A percentile compares a stretch with the other conserved stretches of the same genome.
Conservation (phyloP, 345 rosid genomes). For the Zanthoxylum bungeanum region DNA sequence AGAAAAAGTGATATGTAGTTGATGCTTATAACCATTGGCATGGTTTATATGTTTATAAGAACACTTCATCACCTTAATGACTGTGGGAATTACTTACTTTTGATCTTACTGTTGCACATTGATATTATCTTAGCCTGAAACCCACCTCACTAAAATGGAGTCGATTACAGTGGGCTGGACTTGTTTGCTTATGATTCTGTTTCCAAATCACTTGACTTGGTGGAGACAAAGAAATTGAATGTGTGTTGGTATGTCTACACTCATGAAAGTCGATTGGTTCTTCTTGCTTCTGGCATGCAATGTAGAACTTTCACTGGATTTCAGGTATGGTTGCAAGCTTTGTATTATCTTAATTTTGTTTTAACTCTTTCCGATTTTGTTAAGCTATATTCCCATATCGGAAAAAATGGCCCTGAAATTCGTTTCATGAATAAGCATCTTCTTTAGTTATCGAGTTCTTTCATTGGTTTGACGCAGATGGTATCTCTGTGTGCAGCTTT, state of each 20-base stretch:
- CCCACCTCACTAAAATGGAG: constrained; percentile 14
- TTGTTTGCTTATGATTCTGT: constrained; percentile 62
- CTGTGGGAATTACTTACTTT: background rate
- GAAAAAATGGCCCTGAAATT: background rate
- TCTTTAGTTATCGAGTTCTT: constrained; percentile 3
- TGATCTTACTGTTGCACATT: background rate
- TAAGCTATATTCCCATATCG: background rate
- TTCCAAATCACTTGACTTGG: constrained; percentile 63
- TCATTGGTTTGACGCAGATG: constrained; percentile 19
- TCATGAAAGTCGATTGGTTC: constrained; percentile 94
- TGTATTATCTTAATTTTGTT: constrained; percentile 4
- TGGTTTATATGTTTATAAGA: background rate
- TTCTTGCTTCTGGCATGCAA: constrained; percentile 98
- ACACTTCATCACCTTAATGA: background rate
- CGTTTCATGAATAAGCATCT: background rate
- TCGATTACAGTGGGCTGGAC: constrained; percentile 81
- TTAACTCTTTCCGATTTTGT: constrained; percentile 1
- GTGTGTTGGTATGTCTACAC: constrained; percentile 88
- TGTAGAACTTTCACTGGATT: constrained; percentile 85
- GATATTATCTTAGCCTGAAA: too few species aligned
- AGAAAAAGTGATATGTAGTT: background rate
- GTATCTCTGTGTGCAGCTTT: constrained; percentile 60
- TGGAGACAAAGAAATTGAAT: constrained; percentile 70
- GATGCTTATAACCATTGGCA: background rate
- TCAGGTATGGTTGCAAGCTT: constrained; percentile 51